phyloP scores from a whole-genome alignment of 805 yeast genomes.

The Cyberlindnera xishuangbannaensis region DNA sequence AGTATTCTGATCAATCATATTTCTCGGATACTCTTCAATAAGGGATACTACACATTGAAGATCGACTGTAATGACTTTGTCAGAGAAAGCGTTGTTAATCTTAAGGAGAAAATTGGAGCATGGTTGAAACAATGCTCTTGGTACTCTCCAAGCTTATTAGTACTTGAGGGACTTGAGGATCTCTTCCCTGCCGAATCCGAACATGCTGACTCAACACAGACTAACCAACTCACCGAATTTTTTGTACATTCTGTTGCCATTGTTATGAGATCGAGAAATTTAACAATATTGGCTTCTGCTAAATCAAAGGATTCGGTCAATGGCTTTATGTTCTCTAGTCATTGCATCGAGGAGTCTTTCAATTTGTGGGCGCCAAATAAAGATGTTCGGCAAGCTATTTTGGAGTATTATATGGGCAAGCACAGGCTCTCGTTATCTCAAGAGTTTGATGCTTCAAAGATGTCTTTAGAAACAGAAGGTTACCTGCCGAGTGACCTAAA shows the following conservation, averaged over 20 bases:
- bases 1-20: slow-evolving; percentile 46
- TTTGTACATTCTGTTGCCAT: slow-evolving; percentile 43
- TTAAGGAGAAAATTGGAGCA: slow-evolving; percentile 38
- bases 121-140: slow-evolving; percentile 55
- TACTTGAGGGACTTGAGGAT: slow-evolving; percentile 75
- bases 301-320: slow-evolving; percentile 62
- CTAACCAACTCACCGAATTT: slow-evolving; percentile 61
- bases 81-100: slow-evolving; percentile 45
- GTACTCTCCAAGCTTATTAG: slow-evolving; percentile 70
- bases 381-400: slow-evolving; percentile 44
- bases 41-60: slow-evolving; percentile 41
- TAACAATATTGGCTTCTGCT: slow-evolving; percentile 59
- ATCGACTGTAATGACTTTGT: slow-evolving; percentile 50
- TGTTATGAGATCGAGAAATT: slow-evolving; percentile 33
- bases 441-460: slow-evolving; percentile 41
- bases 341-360: slow-evolving; percentile 59
- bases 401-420: slow-evolving; percentile 26
- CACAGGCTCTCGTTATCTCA: slow-evolving; percentile 31
- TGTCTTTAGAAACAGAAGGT: slow-evolving; percentile 77
- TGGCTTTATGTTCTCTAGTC: slow-evolving; percentile 54
- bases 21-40: slow-evolving; percentile 28
- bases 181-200: slow-evolving; percentile 57
- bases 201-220: slow-evolving; percentile 52
- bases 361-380: slow-evolving; percentile 67
- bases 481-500: slow-evolving; percentile 79